Conservation (phyloP, 805 yeast genomes). For the Candida easanensis region DNA sequence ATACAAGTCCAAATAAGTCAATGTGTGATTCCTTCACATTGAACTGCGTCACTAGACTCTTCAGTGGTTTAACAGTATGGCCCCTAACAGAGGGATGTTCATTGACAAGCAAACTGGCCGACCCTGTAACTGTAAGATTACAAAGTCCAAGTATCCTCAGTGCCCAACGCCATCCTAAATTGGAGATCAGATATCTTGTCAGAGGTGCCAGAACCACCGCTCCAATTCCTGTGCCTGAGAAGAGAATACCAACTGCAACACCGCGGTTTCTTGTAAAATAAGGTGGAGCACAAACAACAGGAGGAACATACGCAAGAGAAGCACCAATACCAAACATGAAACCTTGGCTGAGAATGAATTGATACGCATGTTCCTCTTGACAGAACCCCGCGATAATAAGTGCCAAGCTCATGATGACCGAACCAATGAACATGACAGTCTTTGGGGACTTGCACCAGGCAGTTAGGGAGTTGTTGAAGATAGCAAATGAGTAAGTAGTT, state of each 20-base stretch:
- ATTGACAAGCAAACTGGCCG: conserved; percentile 6
- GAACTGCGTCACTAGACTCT: conserved; percentile 7
- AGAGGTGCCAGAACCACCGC: conserved; percentile 33
- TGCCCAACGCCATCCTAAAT: conserved; percentile 36
- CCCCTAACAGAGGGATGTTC: conserved; percentile 12
- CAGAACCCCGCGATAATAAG: conserved; percentile 30
- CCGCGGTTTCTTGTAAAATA: conserved; percentile 32
- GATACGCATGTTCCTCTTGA: conserved; percentile 17
- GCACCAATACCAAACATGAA: conserved; percentile 34
- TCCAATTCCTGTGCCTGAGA: conserved; percentile 38
- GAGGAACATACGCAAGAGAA: conserved; percentile 32
- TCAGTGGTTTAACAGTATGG: conserved; percentile 1
- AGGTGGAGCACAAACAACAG: conserved; percentile 34
- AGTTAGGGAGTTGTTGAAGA: conserved; percentile 27
- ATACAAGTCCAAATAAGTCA: conserved; percentile 4
- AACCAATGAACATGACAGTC: conserved; percentile 30
- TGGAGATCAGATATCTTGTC: conserved; percentile 26
- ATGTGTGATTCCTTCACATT: conserved; percentile 7
- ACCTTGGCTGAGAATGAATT: conserved; percentile 34
- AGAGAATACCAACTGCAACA: conserved; percentile 34
- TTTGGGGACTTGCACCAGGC: conserved; percentile 20
- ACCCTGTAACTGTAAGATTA: conserved; percentile 13
- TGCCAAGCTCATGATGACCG: conserved; percentile 29
- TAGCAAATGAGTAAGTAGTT: conserved; percentile 30
- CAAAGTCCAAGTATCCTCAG: conserved; percentile 31